Conservation (phyloP, 2,329 filamentous ascomycete genomes). For the Aspergillus aculeatus region DNA sequence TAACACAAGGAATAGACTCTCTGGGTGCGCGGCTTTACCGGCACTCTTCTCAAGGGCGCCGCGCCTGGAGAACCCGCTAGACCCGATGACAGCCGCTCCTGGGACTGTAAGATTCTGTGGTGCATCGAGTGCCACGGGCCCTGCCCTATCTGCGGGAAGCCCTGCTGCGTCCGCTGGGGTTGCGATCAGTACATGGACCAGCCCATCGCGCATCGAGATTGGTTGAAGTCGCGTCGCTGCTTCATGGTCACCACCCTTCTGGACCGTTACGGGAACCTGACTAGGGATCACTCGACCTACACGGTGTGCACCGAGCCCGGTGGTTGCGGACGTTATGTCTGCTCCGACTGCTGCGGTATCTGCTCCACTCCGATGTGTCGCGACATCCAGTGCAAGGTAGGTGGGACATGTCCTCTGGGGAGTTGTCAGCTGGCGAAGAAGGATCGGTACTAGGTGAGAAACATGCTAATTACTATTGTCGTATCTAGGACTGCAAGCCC, state of each 20-base stretch:
- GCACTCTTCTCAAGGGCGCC: slow-evolving; percentile 9
- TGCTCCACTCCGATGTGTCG: slow-evolving; percentile 34
- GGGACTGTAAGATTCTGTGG: slow-evolving; percentile 33
- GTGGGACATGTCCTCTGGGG: not conserved
- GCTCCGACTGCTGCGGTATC: slow-evolving; percentile 35
- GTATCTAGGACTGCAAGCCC: slow-evolving; percentile 33
- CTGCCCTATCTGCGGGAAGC: slow-evolving; percentile 30
- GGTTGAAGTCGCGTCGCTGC: slow-evolving; percentile 7
- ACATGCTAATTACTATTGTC: not conserved
- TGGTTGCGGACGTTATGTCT: slow-evolving; percentile 33
- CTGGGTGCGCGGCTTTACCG: slow-evolving; percentile 17
- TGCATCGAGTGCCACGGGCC: slow-evolving; percentile 29
- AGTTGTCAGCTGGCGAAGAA: not conserved
- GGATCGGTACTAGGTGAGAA: not conserved
- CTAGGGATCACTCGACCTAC: slow-evolving; percentile 33
- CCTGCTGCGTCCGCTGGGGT: slow-evolving; percentile 35
- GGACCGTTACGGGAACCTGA: slow-evolving; percentile 15
- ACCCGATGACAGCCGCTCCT: slow-evolving; percentile 20
- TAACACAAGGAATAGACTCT: not conserved
- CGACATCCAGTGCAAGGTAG: slow-evolving; percentile 36
- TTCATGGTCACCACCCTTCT: slow-evolving; percentile 24
- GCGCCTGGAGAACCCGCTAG: slow-evolving; percentile 6
- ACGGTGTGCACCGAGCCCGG: slow-evolving; percentile 31
- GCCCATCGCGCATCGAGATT: slow-evolving; percentile 15
- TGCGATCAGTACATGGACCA: slow-evolving; percentile 10